Evolutionary conservation across 371 early-diverging fungal species (phyloP).

Genomic region (Mycotypha africana): DNA sequence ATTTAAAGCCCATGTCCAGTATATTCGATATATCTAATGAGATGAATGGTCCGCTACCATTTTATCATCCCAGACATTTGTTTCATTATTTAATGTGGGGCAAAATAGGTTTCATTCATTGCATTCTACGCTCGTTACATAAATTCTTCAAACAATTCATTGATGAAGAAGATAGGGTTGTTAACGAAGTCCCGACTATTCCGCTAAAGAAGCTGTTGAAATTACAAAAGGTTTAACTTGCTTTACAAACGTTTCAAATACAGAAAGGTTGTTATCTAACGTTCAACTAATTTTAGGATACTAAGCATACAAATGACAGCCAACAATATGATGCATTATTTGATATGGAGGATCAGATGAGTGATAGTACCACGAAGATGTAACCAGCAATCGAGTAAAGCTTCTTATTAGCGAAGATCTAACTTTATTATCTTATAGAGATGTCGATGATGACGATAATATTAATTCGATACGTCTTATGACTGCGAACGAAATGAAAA

Average conservation of each 20-base stretch:
- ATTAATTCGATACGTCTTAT: constrained; percentile 31
- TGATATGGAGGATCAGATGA: no score
- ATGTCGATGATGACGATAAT: constrained; percentile 17
- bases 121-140: constrained; percentile 46
- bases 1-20: constrained; percentile 41
- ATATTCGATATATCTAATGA: constrained; percentile 49
- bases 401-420: no score
- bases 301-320: no score
- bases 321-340: no score
- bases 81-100: constrained; percentile 77
- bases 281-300: no score
- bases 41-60: constrained; percentile 61
- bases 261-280: no score
- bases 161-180: constrained; percentile 37
- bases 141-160: constrained; percentile 41
- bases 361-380: no score
- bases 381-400: no score
- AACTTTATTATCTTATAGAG: no score
- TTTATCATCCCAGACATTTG: constrained; percentile 75
- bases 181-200: constrained; percentile 43
- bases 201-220: constrained; percentile 46
- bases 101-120: constrained; percentile 66
- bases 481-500: constrained; percentile 24
- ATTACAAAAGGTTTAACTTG: constrained; percentile 52
- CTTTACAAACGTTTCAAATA: no score